phyloP scores from a whole-genome alignment of 2,329 filamentous ascomycete species.

The Alternaria solani region DNA sequence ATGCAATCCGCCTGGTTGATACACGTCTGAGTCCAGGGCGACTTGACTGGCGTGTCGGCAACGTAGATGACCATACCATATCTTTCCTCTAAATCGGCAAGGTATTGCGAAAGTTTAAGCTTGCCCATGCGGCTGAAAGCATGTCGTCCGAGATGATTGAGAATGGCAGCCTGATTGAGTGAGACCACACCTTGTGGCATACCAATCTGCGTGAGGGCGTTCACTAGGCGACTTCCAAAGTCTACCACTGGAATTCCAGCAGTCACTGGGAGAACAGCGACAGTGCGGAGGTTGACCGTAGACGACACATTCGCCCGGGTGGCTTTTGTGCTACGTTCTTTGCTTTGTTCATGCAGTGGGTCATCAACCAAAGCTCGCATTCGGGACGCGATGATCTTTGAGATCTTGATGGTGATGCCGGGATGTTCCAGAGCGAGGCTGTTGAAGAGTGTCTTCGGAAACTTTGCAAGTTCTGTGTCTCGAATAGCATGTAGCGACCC shows the following conservation, averaged over 20 bases:
- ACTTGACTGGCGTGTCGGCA: constrained; percentile 95
- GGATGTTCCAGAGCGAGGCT: constrained; percentile 96
- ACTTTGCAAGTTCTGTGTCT: constrained; percentile 95
- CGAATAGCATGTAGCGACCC: constrained; percentile 94
- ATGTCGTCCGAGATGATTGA: constrained; percentile 94
- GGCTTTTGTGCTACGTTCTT: constrained; percentile 67
- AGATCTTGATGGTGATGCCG: constrained; percentile 98
- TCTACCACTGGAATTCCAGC: constrained; percentile 92
- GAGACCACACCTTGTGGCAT: constrained; percentile 89
- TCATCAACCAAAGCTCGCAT: constrained; percentile 91
- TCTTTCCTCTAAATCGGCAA: constrained; percentile 96
- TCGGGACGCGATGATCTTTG: constrained; percentile 94
- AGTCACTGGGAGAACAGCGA: constrained; percentile 90
- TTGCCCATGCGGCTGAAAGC: constrained; percentile 98
- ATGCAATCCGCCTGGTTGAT: constrained; percentile 98
- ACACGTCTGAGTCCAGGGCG: constrained; percentile 98
- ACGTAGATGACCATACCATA: constrained; percentile 96
- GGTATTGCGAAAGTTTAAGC: constrained; percentile 91
- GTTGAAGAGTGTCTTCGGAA: constrained; percentile 95
- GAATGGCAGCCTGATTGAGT: constrained; percentile 89
- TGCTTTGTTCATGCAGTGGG: constrained; percentile 71
- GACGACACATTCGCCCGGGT: constrained; percentile 75
- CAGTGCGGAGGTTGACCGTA: constrained; percentile 89
- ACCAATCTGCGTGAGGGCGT: constrained; percentile 87
- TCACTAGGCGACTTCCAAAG: constrained; percentile 88